Evolutionary conservation across 257 asterid species (phyloP).

Genomic region (Solanum verrucosum): DNA sequence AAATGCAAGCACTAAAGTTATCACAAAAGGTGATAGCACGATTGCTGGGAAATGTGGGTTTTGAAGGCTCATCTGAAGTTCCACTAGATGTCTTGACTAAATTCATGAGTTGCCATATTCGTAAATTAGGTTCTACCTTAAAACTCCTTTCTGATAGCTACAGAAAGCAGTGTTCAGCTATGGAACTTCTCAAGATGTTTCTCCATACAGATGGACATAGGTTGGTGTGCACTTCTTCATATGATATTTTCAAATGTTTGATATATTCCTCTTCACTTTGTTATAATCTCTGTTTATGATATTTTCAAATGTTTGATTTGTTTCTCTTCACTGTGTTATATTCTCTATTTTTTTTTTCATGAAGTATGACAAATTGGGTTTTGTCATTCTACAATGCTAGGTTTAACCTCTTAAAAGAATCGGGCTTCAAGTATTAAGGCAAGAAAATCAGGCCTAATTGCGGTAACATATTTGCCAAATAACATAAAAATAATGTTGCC

Average conservation of each 20-base stretch:
- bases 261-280: neutral
- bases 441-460: neutral
- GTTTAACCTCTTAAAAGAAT: neutral
- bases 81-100: constrained; percentile 65
- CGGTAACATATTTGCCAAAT: neutral
- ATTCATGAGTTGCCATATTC: constrained; percentile 64
- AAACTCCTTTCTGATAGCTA: constrained; percentile 85
- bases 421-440: neutral
- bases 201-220: constrained; percentile 75
- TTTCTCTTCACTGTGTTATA: neutral
- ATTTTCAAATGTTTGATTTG: neutral
- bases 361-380: neutral
- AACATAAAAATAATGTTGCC: neutral
- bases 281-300: neutral
- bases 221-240: constrained; percentile 31
- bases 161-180: constrained; percentile 80
- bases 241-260: constrained; percentile 3
- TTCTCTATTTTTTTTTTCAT: neutral
- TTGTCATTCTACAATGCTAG: neutral
- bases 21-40: constrained; percentile 76
- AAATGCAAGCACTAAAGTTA: constrained; percentile 70
- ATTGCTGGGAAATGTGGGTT: constrained; percentile 55
- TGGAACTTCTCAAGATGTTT: constrained; percentile 83
- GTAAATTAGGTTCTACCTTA: constrained; percentile 68
- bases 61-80: constrained; percentile 74